Evolutionary conservation across 345 rosid genomes (phyloP).

Genomic region (Hibiscus mutabilis): DNA sequence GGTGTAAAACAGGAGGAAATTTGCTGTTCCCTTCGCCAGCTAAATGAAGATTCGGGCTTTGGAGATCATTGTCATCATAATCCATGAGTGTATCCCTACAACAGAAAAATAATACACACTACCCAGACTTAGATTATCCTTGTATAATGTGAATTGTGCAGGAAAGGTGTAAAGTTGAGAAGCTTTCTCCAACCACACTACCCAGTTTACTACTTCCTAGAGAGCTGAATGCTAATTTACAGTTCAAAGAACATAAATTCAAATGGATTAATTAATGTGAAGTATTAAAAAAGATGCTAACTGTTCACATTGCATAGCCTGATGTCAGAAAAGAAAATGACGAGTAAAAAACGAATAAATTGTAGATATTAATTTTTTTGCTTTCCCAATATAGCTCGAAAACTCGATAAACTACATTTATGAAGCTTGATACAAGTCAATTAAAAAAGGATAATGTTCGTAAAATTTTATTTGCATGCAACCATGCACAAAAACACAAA

Average conservation of each 20-base stretch:
- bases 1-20: slow-evolving; percentile 56
- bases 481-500: background rate
- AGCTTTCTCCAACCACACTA: background rate
- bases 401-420: background rate
- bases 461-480: background rate
- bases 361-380: too few species aligned
- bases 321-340: background rate
- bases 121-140: slow-evolving; percentile 5
- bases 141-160: background rate
- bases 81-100: slow-evolving; percentile 90
- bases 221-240: background rate
- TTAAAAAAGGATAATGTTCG: background rate
- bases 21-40: slow-evolving; percentile 78
- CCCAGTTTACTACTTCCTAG: background rate
- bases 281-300: background rate
- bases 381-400: background rate
- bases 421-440: background rate
- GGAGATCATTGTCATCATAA: slow-evolving; percentile 97
- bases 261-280: background rate
- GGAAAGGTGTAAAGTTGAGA: background rate
- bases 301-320: background rate
- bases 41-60: slow-evolving; percentile 84
- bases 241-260: slow-evolving; percentile 2
- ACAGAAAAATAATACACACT: slow-evolving; percentile 1
- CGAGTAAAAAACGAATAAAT: too few species aligned